Evolutionary conservation across 129 eudicot genomes (phyloP).

Genomic region (Artemisia argyi): DNA sequence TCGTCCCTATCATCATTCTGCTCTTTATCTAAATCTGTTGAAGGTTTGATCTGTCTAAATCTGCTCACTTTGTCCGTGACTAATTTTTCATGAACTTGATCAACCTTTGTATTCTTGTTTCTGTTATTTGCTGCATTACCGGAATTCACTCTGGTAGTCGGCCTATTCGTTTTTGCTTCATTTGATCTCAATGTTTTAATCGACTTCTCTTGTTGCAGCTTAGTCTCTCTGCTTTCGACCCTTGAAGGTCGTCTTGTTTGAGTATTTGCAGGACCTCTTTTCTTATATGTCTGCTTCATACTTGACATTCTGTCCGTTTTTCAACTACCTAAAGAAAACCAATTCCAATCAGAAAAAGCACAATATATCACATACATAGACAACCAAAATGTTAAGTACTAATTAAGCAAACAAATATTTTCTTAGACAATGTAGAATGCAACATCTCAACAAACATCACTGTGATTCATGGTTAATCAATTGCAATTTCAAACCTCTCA

Average conservation of each 20-base stretch:
- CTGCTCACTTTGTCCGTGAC: conserved; percentile 52
- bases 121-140: conserved; percentile 38
- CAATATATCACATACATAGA: not conserved
- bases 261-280: conserved; percentile 41
- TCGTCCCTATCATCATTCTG: conserved; percentile 50
- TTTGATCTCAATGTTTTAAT: conserved; percentile 43
- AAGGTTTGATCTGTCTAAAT: conserved; percentile 10
- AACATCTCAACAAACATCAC: conserved; percentile 23
- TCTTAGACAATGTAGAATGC: conserved; percentile 10
- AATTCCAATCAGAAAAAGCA: conserved; percentile 1
- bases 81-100: conserved; percentile 52
- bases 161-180: conserved; percentile 39
- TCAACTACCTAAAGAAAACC: conserved; percentile 27
- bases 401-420: not conserved
- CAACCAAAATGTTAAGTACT: not conserved
- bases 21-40: conserved; percentile 41
- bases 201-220: conserved; percentile 44
- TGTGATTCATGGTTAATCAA: not conserved
- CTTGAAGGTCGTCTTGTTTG: conserved; percentile 47
- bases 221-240: conserved; percentile 46
- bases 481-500: not conserved
- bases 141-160: conserved; percentile 31
- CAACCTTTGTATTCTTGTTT: conserved; percentile 41
- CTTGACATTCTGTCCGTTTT: conserved; percentile 30
- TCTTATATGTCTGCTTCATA: conserved; percentile 64